Conservation (phyloP, 495 filamentous ascomycete genomes). For the Arthonia radiata region DNA sequence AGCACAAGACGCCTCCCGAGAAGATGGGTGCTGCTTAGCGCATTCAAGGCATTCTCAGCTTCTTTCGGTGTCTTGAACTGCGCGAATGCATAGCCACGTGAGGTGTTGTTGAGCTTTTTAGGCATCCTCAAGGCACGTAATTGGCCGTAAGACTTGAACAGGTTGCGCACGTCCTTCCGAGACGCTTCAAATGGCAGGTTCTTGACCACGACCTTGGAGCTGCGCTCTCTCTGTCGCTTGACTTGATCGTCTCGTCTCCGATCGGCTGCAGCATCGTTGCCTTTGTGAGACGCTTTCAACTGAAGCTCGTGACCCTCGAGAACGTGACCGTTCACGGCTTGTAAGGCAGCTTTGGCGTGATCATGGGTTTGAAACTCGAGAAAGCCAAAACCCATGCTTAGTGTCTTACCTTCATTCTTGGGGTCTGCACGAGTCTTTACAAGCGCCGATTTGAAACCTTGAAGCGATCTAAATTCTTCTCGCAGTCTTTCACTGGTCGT, state of each 20-base stretch:
- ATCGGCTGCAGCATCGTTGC: constrained; percentile 65
- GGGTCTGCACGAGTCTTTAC: constrained; percentile 76
- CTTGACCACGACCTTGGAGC: constrained; percentile 91
- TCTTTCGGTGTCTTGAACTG: constrained; percentile 83
- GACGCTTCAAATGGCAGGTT: constrained; percentile 90
- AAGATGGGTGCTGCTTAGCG: constrained; percentile 80
- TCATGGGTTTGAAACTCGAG: constrained; percentile 58
- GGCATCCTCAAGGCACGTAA: constrained; percentile 79
- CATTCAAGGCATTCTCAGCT: constrained; percentile 77
- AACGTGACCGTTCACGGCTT: constrained; percentile 63
- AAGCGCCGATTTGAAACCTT: constrained; percentile 61
- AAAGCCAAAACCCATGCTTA: constrained; percentile 96
- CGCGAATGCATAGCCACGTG: constrained; percentile 89
- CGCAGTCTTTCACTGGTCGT: constrained; percentile 53
- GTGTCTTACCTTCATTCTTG: constrained; percentile 53
- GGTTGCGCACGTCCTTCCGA: constrained; percentile 67
- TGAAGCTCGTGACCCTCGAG: constrained; percentile 68
- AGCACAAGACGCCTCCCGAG: constrained; percentile 70
- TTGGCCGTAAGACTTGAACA: constrained; percentile 77
- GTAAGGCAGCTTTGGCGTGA: constrained; percentile 52
- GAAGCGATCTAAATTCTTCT: constrained; percentile 49
- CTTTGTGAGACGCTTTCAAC: constrained; percentile 65
- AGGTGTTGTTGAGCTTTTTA: constrained; percentile 68
- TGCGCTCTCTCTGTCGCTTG: constrained; percentile 44
- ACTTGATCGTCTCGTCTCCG: constrained; percentile 51